Percentiles rank a stretch among this genome's conserved stretches.
Conservation (phyloP, 768 basidiomycete species). For the Lentinula raphanica region DNA sequence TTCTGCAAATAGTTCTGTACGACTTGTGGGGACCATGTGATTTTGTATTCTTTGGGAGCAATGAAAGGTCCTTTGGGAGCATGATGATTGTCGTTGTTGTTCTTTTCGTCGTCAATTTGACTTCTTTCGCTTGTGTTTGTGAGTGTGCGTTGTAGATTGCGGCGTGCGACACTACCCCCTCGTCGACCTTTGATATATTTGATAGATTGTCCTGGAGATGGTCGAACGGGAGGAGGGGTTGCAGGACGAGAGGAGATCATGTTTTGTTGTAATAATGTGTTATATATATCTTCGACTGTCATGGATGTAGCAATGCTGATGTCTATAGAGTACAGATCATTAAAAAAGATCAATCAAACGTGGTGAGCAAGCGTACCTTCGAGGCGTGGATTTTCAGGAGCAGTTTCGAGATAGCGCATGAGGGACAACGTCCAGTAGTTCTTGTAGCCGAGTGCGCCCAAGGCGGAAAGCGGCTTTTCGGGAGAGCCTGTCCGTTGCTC, state of each 20-base stretch:
- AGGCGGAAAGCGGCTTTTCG: slow-evolving; percentile 89
- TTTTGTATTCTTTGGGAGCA: slow-evolving; percentile 65
- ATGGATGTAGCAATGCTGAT: slow-evolving; percentile 84
- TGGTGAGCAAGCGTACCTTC: slow-evolving; percentile 52
- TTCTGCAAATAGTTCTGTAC: slow-evolving; percentile 60
- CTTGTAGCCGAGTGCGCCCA: slow-evolving; percentile 91
- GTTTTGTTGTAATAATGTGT: slow-evolving; percentile 63
- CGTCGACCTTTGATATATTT: slow-evolving; percentile 64
- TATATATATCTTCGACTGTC: slow-evolving; percentile 83
- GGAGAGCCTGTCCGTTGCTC: slow-evolving; percentile 88
- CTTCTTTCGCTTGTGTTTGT: slow-evolving; percentile 20
- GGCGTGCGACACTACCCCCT: slow-evolving; percentile 54
- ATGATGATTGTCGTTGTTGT: slow-evolving; percentile 25
- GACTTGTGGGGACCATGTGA: slow-evolving; percentile 64
- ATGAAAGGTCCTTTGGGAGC: slow-evolving; percentile 49
- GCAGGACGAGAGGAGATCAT: slow-evolving; percentile 57
- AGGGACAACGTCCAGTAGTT: slow-evolving; percentile 91
- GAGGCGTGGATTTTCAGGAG: slow-evolving; percentile 56
- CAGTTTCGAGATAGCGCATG: slow-evolving; percentile 67
- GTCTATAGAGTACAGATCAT: slow-evolving; percentile 39
- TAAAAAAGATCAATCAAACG: slow-evolving; percentile 3
- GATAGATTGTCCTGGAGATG: slow-evolving; percentile 75
- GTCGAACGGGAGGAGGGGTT: slow-evolving; percentile 49
- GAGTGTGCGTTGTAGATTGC: slow-evolving; percentile 49
- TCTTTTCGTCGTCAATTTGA: slow-evolving; percentile 42